A percentile compares a stretch with the other conserved stretches of the same genome.
phyloP scores from a whole-genome alignment of 2,329 filamentous ascomycete genomes.

The Dryadomyces quercus-mongolicae region DNA sequence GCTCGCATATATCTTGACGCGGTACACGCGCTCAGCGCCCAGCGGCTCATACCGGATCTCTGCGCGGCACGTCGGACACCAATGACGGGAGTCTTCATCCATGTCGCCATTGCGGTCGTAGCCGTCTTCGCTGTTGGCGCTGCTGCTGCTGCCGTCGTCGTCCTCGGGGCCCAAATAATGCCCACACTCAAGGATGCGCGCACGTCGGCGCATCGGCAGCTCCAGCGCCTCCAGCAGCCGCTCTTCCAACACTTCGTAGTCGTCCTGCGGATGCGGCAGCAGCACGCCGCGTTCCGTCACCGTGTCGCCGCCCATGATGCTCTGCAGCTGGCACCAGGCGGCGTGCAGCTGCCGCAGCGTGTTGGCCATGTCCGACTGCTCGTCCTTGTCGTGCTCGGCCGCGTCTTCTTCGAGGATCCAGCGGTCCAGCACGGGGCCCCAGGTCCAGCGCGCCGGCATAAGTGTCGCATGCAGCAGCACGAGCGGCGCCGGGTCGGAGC shows the following conservation, averaged over 20 bases:
- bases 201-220: conserved; percentile 49
- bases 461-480: conserved; percentile 70
- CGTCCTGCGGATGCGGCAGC: conserved; percentile 65
- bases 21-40: conserved; percentile 48
- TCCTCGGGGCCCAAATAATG: conserved; percentile 55
- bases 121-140: conserved; percentile 31
- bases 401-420: conserved; percentile 19
- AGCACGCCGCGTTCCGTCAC: conserved; percentile 63
- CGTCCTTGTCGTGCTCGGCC: neutral
- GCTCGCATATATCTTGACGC: conserved; percentile 82
- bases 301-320: conserved; percentile 52
- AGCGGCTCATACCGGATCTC: conserved; percentile 44
- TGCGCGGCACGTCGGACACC: conserved; percentile 43
- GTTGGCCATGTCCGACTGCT: conserved; percentile 4
- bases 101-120: conserved; percentile 32
- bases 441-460: conserved; percentile 56
- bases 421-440: conserved; percentile 41
- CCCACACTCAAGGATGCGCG: conserved; percentile 61
- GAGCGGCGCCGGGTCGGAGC: conserved; percentile 44
- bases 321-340: conserved; percentile 55
- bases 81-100: conserved; percentile 34
- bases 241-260: conserved; percentile 72
- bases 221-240: conserved; percentile 63
- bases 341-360: conserved; percentile 41
- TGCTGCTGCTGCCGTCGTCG: conserved; percentile 20